Evolutionary conservation across 2,329 filamentous ascomycete species (phyloP).

Genomic region (Botrytis aclada): DNA sequence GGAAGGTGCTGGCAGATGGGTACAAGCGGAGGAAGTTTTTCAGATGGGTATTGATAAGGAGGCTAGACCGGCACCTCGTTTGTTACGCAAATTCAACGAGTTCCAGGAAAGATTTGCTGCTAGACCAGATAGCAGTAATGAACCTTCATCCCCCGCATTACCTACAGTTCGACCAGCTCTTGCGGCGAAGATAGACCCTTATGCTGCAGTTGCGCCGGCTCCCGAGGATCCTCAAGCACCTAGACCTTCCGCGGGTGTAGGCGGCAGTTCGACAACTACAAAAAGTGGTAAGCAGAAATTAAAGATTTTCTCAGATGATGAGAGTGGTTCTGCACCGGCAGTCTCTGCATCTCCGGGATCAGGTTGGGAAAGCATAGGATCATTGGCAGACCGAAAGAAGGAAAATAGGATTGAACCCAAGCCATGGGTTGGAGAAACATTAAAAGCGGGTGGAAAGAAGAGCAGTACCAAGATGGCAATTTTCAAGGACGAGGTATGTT

Average conservation of each 20-base stretch:
- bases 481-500: slow-evolving; percentile 93
- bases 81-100: slow-evolving; percentile 87
- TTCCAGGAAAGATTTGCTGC: slow-evolving; percentile 79
- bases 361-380: slow-evolving; percentile 36
- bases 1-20: slow-evolving; percentile 78
- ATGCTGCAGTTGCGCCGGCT: slow-evolving; percentile 51
- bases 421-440: slow-evolving; percentile 87
- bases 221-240: slow-evolving; percentile 63
- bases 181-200: slow-evolving; percentile 82
- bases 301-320: slow-evolving; percentile 11
- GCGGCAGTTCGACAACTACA: slow-evolving; percentile 48
- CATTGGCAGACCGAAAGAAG: slow-evolving; percentile 84
- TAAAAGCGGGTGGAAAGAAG: slow-evolving; percentile 84
- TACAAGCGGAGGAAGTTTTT: slow-evolving; percentile 92
- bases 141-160: slow-evolving; percentile 81
- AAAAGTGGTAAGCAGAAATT: slow-evolving; percentile 51
- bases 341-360: background rate
- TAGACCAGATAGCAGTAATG: slow-evolving; percentile 57
- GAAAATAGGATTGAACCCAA: slow-evolving; percentile 85
- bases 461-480: slow-evolving; percentile 79
- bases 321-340: background rate
- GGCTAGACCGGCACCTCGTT: slow-evolving; percentile 74
- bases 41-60: slow-evolving; percentile 84
- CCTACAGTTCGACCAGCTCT: slow-evolving; percentile 80
- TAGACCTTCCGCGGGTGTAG: slow-evolving; percentile 47